These are phyloP conservation scores for Basidioascus undulatus DNA, from an alignment of 768 basidiomycete species.

Conservation along the genomic window DNA sequence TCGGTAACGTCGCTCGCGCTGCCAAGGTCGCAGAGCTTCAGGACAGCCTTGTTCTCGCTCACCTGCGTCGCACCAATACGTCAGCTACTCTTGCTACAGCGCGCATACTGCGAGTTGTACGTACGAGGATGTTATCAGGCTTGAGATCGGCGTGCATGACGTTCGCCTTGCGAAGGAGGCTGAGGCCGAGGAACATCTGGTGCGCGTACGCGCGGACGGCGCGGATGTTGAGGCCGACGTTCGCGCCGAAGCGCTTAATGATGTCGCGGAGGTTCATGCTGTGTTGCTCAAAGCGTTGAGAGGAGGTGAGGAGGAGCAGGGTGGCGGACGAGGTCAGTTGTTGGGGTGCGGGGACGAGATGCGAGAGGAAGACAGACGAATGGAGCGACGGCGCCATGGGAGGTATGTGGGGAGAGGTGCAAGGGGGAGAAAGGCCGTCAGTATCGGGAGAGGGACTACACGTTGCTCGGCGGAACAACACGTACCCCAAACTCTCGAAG, in stretches of 20 bases:
- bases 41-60: conserved; percentile 72
- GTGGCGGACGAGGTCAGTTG: background rate
- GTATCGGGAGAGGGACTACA: background rate
- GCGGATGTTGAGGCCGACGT: conserved; percentile 81
- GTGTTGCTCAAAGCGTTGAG: background rate
- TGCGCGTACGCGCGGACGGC: conserved; percentile 98
- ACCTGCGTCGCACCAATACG: conserved; percentile 31
- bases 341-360: no score
- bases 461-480: conserved; percentile 1
- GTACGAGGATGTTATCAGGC: conserved; percentile 84
- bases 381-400: background rate
- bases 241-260: conserved; percentile 92
- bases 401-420: background rate
- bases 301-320: background rate
- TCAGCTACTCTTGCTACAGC: no score
- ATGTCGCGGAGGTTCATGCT: conserved; percentile 98
- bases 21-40: conserved; percentile 93
- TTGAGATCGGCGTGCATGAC: conserved; percentile 98
- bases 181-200: conserved; percentile 73
- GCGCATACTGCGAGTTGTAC: conserved; percentile 18
- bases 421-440: no score
- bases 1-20: conserved; percentile 84
- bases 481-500: conserved; percentile 75
- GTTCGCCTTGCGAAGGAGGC: conserved; percentile 62
- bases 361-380: background rate